Base-by-base conservation (phyloP, 1,284 basidiomycete genomes). In the Pseudomicrostroma phylloplanum region DNA sequence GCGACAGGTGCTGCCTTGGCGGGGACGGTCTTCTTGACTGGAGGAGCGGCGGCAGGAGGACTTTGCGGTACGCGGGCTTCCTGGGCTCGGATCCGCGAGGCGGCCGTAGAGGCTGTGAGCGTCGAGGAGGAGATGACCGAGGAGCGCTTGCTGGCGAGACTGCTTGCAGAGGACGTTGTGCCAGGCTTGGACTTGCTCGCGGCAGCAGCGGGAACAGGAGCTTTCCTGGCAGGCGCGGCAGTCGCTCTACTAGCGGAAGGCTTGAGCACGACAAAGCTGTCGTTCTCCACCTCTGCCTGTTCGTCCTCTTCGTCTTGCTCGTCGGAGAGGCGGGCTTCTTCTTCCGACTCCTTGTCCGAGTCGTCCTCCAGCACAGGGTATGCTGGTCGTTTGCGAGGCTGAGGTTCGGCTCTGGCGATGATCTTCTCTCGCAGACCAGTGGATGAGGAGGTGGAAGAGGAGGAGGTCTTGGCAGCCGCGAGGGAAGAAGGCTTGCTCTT, bases 231-330 rank as follows among this genome's bases (percentile, higher is more conserved):
- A 13, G 43, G 12, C 3, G 17, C 43, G 6, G 43, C 43, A 48
- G 17, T 6, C 43, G 43, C 15, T 21, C 6, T n/a, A 13, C 43
- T 17, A 48, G 43, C 43, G 3, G 15, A n/a, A 21, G 17, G 43
- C 51, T 54, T 17, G 6, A 23, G 13, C 23, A 23, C 51, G 17
- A 23, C 51, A 19, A 13, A 17, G 51, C 43, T 48, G 43, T 48
- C 21, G 12, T 48, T 48, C 43, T 48, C 51, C 6, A 25, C 51
- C 19, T 54, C 51, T 13, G 25, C 15, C n/a, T 26, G 13, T 23
- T 17, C 51, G 17, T 54, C 51, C 21, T 54, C 51, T 54, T 54
- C 51, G 13, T 54, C 51, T 19, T 54, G 21, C 13, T 54, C 51
- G 7, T 54, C 21, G 30, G 30, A 36, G 30, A 36, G 4, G 3